Percentiles rank a stretch among this genome's conserved stretches.
Evolutionary conservation across 2,329 filamentous ascomycete genomes (phyloP).

Genomic region (Cladosporium sp.): DNA sequence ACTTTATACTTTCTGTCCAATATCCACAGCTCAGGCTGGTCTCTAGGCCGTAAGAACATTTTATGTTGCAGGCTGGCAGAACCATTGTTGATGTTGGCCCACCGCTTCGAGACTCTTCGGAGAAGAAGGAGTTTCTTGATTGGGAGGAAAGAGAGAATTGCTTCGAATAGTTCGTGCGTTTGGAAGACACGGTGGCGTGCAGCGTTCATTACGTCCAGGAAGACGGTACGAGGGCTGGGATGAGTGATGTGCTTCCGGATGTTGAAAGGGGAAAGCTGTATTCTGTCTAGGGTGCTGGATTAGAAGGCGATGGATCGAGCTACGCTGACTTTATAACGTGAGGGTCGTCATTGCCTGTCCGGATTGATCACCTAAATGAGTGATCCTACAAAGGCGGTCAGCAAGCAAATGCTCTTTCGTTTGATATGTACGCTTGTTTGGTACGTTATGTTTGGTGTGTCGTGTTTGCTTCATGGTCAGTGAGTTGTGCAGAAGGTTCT

Average conservation of each 20-base stretch:
- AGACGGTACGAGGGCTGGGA: too few species aligned
- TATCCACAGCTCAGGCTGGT: background rate
- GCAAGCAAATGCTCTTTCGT: background rate
- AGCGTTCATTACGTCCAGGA: background rate
- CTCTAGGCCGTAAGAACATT: background rate
- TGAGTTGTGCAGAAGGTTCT: too few species aligned
- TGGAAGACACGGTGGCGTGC: background rate
- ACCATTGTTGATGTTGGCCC: background rate
- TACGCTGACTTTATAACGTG: background rate
- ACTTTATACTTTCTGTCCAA: background rate
- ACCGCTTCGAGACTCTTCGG: background rate
- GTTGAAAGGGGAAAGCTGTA: background rate
- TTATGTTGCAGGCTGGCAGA: background rate
- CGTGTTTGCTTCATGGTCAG: background rate
- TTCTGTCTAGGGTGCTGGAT: background rate
- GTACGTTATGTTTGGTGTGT: too few species aligned
- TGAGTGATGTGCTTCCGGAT: too few species aligned
- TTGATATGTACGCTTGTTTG: background rate
- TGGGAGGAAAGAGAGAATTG: background rate
- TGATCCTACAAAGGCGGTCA: too few species aligned
- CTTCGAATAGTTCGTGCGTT: background rate
- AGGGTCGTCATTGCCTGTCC: background rate
- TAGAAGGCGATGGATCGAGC: background rate
- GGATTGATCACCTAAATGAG: background rate
- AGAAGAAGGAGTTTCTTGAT: background rate